Evolutionary conservation across 805 yeast genomes (phyloP), one percentile per base, ranked within the genome.

Genomic region (baker's yeast (Saccharomyces cerevisiae)): DNA sequence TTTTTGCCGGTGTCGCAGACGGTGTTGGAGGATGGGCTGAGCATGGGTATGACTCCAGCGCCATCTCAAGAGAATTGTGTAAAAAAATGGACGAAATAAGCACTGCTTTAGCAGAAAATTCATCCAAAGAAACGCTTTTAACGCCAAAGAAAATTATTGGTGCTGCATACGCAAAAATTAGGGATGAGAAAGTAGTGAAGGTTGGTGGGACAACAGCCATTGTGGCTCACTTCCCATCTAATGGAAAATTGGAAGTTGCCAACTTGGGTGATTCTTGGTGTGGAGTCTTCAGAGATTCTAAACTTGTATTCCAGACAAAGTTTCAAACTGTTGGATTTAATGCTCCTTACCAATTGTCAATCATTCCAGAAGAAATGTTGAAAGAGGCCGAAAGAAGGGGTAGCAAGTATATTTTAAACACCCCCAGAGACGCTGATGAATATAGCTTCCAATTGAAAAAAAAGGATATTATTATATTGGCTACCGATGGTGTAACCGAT

Each of bases 11-110:
- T 24, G 94, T 87, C 3, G 86, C 97, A 5, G 99, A 92, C 71
- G 99, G 99, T 13, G 98, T 94, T 3, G 98, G 98, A 14, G 98
- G 98, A 2, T 92, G 98, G 97, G 80, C 87, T 1, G 94, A 88
- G 57, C 84, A 87, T 49, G 97, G 97, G 0, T 86, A 82, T 62
- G 97, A 92, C 68, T 87, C 96, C 1, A 80, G 89, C 55, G 92
- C 92, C 6, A 87, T 92, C 56, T 84, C 94, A 46, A 77, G 95
- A 60, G 94, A 88, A 61, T 72, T 92, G 43, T 85, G 96, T 59
- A 71, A 71, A 5, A 74, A 80, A 3, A 76, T 89, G 64, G 75
- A 77, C 21, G 65, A 70, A 54, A 57, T 51, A 46, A 46, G 56
- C 29, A 55, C 63, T 21, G 58, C 58, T 6, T 29, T 51, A 22